Evolutionary conservation across 805 yeast species (phyloP).

Genomic region (Candida taoyuanica): DNA sequence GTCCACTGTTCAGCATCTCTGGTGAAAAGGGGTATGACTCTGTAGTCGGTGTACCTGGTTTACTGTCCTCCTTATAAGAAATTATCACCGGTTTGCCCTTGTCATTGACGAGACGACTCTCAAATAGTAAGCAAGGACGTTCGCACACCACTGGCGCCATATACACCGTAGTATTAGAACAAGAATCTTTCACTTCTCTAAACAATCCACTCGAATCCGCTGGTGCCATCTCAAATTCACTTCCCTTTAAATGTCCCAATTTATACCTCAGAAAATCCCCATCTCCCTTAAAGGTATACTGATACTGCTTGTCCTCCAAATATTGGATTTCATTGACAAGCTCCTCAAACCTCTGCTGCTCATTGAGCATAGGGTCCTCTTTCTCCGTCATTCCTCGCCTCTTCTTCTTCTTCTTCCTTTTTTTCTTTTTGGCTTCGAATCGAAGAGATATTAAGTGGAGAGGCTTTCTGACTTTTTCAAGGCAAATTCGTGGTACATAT

Average conservation of each 20-base stretch:
- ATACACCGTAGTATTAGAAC: constrained; percentile 21
- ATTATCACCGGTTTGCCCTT: constrained; percentile 20
- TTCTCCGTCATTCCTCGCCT: too few relatives aligned
- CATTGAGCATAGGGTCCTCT: background rate
- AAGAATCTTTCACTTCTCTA: constrained; percentile 18
- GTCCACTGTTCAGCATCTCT: constrained; percentile 13
- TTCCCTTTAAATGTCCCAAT: constrained; percentile 21
- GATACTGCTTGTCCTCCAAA: constrained; percentile 10
- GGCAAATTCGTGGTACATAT: too few relatives aligned
- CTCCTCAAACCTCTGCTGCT: constrained; percentile 12
- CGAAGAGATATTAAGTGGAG: too few relatives aligned
- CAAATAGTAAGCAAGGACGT: constrained; percentile 19
- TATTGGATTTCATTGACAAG: constrained; percentile 13
- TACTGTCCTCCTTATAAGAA: constrained; percentile 18
- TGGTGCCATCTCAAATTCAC: constrained; percentile 16
- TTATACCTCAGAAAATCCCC: constrained; percentile 21
- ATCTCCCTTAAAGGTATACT: constrained; percentile 18
- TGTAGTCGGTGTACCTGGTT: constrained; percentile 18
- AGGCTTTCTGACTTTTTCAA: too few relatives aligned
- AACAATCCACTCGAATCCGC: constrained; percentile 15
- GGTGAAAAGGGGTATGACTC: constrained; percentile 23
- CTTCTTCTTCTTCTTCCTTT: too few relatives aligned
- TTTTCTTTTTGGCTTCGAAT: too few relatives aligned
- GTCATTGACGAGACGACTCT: constrained; percentile 21
- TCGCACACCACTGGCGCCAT: constrained; percentile 20